Percentiles rank a stretch among this genome's conserved stretches.
These are phyloP conservation scores for Neurospora sp. DNA, from an alignment of 495 filamentous ascomycete species.

Conservation along the genomic window DNA sequence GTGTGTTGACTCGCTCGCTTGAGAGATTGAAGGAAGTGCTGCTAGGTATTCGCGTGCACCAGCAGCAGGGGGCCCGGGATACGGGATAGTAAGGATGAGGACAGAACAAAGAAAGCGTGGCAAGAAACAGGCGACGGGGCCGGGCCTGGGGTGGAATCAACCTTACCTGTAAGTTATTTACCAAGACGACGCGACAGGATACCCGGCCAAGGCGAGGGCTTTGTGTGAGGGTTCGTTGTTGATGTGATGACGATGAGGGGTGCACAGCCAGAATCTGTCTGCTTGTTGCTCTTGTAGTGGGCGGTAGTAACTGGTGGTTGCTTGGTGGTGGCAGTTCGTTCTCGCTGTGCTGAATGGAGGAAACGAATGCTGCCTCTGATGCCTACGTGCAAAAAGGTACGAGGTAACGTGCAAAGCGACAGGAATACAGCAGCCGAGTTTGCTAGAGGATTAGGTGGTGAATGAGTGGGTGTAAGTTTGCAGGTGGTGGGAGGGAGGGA, in stretches of 20 bases:
- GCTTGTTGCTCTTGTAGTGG: neutral
- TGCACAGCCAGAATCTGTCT: neutral
- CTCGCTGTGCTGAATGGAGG: neutral
- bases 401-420: neutral
- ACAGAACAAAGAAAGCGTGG: neutral
- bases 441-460: neutral
- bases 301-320: neutral
- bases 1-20: neutral
- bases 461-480: neutral
- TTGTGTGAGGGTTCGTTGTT: neutral
- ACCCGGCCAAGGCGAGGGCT: neutral
- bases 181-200: neutral
- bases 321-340: neutral
- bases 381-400: neutral
- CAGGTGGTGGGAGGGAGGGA: slow-evolving; percentile 4
- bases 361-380: neutral
- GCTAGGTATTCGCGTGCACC: neutral
- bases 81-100: neutral
- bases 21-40: neutral
- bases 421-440: neutral
- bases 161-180: neutral
- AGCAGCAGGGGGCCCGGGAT: neutral
- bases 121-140: neutral
- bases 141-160: neutral
- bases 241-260: neutral